Evolutionary conservation across 148 eudicot species (phyloP).

Genomic region (Cornus kousa): DNA sequence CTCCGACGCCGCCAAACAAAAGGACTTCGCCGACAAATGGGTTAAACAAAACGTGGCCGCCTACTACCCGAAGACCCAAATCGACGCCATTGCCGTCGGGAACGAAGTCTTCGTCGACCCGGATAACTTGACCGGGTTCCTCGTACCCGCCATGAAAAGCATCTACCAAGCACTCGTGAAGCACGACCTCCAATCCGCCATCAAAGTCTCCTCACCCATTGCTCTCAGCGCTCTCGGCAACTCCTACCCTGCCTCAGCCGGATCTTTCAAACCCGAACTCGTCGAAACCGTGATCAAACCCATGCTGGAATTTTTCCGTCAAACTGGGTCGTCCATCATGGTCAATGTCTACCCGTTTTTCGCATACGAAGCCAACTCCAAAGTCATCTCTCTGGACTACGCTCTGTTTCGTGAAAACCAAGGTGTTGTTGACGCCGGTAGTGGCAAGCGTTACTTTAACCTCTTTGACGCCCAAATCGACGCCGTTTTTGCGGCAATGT

Average conservation of each 20-base stretch:
- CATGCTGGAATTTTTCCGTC: constrained; percentile 56
- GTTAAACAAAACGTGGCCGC: constrained; percentile 55
- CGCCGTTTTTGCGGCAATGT: constrained; percentile 87
- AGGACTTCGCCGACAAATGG: constrained; percentile 60
- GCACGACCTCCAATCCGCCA: constrained; percentile 30
- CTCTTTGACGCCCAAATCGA: constrained; percentile 86
- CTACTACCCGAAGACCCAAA: constrained; percentile 59
- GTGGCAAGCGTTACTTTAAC: constrained; percentile 55
- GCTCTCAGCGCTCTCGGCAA: constrained; percentile 60
- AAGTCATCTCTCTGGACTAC: constrained; percentile 75
- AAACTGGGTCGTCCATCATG: constrained; percentile 65
- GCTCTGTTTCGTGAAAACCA: constrained; percentile 73
- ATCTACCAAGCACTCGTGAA: constrained; percentile 51
- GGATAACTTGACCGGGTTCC: constrained; percentile 51
- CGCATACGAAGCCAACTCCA: constrained; percentile 77
- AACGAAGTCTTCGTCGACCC: constrained; percentile 89
- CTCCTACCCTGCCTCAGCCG: constrained; percentile 86
- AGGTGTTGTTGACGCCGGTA: constrained; percentile 69
- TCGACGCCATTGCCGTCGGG: constrained; percentile 80
- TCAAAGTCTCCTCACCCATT: constrained; percentile 81
- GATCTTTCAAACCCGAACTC: constrained; percentile 58
- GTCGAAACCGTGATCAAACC: constrained; percentile 62
- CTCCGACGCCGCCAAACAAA: constrained; percentile 45
- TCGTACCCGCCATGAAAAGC: constrained; percentile 74
- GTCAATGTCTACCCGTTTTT: constrained; percentile 89